These are phyloP conservation scores for Botrytis byssoidea DNA, from an alignment of 2,329 filamentous ascomycete species.

Conservation along the genomic window DNA sequence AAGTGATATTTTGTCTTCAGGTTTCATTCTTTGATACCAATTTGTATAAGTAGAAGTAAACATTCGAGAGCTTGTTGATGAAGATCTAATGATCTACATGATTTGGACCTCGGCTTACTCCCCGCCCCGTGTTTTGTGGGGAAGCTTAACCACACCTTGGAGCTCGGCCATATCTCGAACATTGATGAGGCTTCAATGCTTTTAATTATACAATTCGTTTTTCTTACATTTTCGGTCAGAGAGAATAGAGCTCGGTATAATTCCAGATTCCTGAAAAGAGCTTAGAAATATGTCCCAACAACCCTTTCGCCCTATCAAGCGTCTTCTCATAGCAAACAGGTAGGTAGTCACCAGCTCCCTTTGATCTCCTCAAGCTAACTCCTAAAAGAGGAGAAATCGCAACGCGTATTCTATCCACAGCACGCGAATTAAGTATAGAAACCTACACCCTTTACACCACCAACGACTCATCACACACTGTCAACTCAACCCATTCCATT, in stretches of 20 bases:
- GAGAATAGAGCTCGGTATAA: not conserved
- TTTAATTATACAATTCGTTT: not conserved
- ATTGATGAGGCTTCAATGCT: not conserved
- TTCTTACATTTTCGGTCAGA: not conserved
- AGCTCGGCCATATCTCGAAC: not conserved
- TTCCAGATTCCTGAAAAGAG: not conserved
- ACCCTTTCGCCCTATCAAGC: slow-evolving; percentile 43
- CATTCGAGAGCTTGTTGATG: not conserved
- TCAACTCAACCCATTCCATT: slow-evolving; percentile 51
- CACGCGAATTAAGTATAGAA: slow-evolving; percentile 56
- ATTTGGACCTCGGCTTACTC: slow-evolving; percentile 16
- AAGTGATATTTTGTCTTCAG: not conserved
- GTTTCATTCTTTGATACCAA: not conserved
- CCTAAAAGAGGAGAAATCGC: slow-evolving; percentile 60
- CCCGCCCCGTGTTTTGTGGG: not conserved
- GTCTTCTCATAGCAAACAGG: slow-evolving; percentile 55
- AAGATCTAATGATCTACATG: not conserved
- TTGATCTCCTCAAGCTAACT: not conserved
- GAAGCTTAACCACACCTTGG: not conserved
- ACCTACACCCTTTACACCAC: slow-evolving; percentile 56
- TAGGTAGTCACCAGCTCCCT: slow-evolving; percentile 41
- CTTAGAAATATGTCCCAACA: not conserved
- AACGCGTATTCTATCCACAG: slow-evolving; percentile 57
- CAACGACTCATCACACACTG: slow-evolving; percentile 55
- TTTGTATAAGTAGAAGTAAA: not conserved